Evolutionary conservation across 805 yeast species (phyloP).

Genomic region (Ascoidea tarda): DNA sequence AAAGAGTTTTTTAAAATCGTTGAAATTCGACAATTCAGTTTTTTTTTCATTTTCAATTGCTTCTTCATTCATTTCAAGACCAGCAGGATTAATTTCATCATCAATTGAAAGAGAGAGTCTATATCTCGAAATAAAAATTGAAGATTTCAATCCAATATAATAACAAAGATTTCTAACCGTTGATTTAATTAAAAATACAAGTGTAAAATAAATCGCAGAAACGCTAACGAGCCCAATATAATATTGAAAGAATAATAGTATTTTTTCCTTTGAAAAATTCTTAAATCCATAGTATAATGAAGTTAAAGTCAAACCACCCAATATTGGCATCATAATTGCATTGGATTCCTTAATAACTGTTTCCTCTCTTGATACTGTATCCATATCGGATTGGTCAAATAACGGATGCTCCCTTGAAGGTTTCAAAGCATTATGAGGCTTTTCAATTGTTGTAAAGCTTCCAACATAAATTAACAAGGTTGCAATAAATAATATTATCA

Average conservation of each 20-base stretch:
- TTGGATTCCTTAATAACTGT: slow-evolving; percentile 12
- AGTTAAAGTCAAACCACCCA: slow-evolving; percentile 25
- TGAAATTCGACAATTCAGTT: not conserved
- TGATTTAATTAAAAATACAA: slow-evolving; percentile 16
- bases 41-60: slow-evolving; percentile 17
- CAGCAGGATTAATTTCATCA: slow-evolving; percentile 21
- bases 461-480: slow-evolving; percentile 20
- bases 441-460: slow-evolving; percentile 19
- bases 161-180: slow-evolving; percentile 17
- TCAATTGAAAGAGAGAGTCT: slow-evolving; percentile 25
- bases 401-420: slow-evolving; percentile 24
- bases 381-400: slow-evolving; percentile 28
- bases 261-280: slow-evolving; percentile 16
- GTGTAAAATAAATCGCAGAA: slow-evolving; percentile 19
- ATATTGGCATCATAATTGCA: slow-evolving; percentile 29
- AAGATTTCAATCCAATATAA: slow-evolving; percentile 15
- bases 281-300: slow-evolving; percentile 24
- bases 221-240: slow-evolving; percentile 23
- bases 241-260: slow-evolving; percentile 20
- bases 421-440: slow-evolving; percentile 8
- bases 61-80: slow-evolving; percentile 21
- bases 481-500: slow-evolving; percentile 11
- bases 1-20: not conserved
- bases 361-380: slow-evolving; percentile 13
- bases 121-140: slow-evolving; percentile 21